Conservation (phyloP, 352 stramenopile species). For the Proteromonas lacertae region DNA sequence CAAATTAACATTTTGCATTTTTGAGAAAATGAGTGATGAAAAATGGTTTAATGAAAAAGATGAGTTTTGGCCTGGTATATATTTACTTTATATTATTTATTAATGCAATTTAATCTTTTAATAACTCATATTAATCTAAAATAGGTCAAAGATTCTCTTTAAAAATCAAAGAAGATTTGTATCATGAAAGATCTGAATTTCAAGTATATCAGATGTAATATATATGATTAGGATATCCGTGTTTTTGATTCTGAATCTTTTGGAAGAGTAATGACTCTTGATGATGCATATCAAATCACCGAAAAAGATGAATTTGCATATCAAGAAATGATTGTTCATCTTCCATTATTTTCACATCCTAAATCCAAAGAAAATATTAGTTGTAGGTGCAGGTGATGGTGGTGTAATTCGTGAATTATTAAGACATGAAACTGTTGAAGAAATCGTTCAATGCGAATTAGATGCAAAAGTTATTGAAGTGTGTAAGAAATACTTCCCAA, state of each 20-base stretch:
- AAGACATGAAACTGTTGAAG: slow-evolving; percentile 51
- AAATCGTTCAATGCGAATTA: slow-evolving; percentile 93
- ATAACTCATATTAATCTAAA: no score
- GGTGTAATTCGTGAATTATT: slow-evolving; percentile 75
- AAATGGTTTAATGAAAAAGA: no score
- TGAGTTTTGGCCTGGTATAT: no score
- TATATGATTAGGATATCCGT: slow-evolving; percentile 46
- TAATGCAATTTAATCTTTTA: no score
- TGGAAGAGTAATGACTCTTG: slow-evolving; percentile 83
- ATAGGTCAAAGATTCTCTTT: slow-evolving; percentile 28
- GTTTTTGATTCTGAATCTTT: slow-evolving; percentile 89
- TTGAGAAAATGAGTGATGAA: no score
- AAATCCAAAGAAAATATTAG: slow-evolving; percentile 60
- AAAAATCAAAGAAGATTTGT: slow-evolving; percentile 58
- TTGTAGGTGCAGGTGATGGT: slow-evolving; percentile 84
- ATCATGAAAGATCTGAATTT: slow-evolving; percentile 74
- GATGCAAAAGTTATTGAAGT: slow-evolving; percentile 81
- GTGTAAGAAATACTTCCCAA: slow-evolving; percentile 53
- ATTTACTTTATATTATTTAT: no score
- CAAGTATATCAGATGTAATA: slow-evolving; percentile 15
- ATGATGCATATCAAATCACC: slow-evolving; percentile 91
- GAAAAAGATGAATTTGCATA: slow-evolving; percentile 91
- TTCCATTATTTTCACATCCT: slow-evolving; percentile 71
- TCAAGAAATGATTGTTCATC: slow-evolving; percentile 95
- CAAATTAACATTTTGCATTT: no score